Conservation (phyloP, 163 green algal species). For the Picocystis sp. region DNA sequence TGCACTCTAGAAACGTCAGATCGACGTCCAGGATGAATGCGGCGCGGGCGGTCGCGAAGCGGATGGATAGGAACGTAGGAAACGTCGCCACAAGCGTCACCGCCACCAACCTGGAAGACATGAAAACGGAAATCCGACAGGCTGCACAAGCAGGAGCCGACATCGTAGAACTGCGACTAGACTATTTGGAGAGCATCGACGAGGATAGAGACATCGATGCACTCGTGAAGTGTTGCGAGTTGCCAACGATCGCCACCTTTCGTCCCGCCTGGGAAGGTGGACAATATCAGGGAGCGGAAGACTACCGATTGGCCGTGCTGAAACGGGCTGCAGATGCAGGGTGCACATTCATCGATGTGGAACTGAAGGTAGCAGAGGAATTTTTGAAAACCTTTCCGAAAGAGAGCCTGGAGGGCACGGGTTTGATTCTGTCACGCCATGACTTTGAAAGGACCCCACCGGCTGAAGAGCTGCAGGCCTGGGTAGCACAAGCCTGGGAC, state of each 20-base stretch:
- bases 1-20: no score
- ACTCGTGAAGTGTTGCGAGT: constrained; percentile 32
- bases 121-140: constrained; percentile 30
- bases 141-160: constrained; percentile 43
- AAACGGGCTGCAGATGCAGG: constrained; percentile 45
- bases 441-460: constrained; percentile 69
- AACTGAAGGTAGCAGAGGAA: constrained; percentile 51
- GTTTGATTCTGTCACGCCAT: constrained; percentile 82
- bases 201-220: constrained; percentile 29
- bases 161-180: constrained; percentile 75
- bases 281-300: constrained; percentile 63
- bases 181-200: constrained; percentile 64
- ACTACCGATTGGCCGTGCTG: constrained; percentile 43
- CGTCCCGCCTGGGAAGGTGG: constrained; percentile 83
- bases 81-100: constrained; percentile 33
- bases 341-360: constrained; percentile 77
- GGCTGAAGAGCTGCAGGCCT: constrained; percentile 30
- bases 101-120: constrained; percentile 29
- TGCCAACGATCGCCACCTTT: constrained; percentile 74
- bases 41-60: no score
- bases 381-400: constrained; percentile 47
- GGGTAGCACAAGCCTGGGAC: constrained; percentile 35
- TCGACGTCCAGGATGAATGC: no score
- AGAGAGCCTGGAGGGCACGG: constrained; percentile 28
- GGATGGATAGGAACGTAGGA: no score